A percentile compares a stretch with the other conserved stretches of the same genome.
Conservation (phyloP, 495 filamentous ascomycete species). For the Aspergillus funiculosus region DNA sequence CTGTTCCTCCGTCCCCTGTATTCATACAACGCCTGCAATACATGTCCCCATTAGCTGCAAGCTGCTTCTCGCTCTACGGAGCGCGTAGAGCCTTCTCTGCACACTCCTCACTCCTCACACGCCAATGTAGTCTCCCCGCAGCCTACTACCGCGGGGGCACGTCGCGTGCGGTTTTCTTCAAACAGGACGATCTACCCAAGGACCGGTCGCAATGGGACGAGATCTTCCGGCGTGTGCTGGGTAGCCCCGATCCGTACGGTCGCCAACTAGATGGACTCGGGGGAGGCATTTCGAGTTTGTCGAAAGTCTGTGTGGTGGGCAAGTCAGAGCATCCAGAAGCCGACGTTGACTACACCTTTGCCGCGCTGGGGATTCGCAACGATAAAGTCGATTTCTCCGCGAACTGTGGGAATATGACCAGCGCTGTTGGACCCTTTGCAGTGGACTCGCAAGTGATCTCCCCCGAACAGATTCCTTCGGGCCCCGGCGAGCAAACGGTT, state of each 20-base stretch:
- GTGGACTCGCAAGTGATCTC: slow-evolving; percentile 48
- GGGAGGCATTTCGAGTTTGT: slow-evolving; percentile 61
- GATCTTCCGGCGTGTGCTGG: slow-evolving; percentile 59
- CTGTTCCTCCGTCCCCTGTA: too few relatives aligned
- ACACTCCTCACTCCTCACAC: too few relatives aligned
- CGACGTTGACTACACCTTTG: slow-evolving; percentile 70
- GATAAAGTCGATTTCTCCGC: slow-evolving; percentile 56
- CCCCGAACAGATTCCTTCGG: background rate
- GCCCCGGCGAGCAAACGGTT: slow-evolving; percentile 15
- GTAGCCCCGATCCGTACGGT: slow-evolving; percentile 62
- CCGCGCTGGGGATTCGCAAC: slow-evolving; percentile 58
- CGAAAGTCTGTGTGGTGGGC: slow-evolving; percentile 63
- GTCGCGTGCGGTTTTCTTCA: slow-evolving; percentile 62
- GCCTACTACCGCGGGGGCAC: slow-evolving; percentile 71
- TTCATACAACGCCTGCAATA: too few relatives aligned
- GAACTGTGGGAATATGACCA: slow-evolving; percentile 71
- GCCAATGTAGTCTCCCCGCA: slow-evolving; percentile 46
- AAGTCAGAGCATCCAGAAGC: slow-evolving; percentile 42
- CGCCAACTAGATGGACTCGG: slow-evolving; percentile 70
- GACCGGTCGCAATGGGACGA: slow-evolving; percentile 44
- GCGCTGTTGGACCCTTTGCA: slow-evolving; percentile 61
- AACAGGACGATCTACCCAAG: slow-evolving; percentile 45
- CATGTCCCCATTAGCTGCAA: too few relatives aligned
- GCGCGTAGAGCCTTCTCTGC: too few relatives aligned
- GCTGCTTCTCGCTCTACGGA: too few relatives aligned